phyloP scores from a whole-genome alignment of 2,329 filamentous ascomycete species.

The Cladosporium sp. region DNA sequence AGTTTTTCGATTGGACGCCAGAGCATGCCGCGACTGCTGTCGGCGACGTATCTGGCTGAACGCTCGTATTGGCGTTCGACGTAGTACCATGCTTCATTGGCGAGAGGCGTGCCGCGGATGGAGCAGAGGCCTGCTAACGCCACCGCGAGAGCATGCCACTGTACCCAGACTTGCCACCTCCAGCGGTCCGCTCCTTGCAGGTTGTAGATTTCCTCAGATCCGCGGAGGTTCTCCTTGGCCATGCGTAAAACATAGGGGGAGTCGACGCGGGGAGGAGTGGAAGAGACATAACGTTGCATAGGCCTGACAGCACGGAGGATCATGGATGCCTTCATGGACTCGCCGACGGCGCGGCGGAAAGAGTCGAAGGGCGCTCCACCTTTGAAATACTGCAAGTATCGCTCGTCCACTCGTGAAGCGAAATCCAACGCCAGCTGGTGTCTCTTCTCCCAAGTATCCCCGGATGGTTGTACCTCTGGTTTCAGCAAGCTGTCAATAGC shows the following conservation, averaged over 20 bases:
- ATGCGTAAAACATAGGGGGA: slow-evolving; percentile 29
- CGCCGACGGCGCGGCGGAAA: slow-evolving; percentile 21
- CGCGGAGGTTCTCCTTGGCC: slow-evolving; percentile 46
- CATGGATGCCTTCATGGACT: slow-evolving; percentile 22
- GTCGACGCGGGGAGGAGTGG: slow-evolving; percentile 27
- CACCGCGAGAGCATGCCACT: slow-evolving; percentile 54
- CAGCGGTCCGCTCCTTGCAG: slow-evolving; percentile 38
- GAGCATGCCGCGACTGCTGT: slow-evolving; percentile 47
- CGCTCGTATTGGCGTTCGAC: slow-evolving; percentile 44
- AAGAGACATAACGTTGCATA: slow-evolving; percentile 22
- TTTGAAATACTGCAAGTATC: slow-evolving; percentile 26
- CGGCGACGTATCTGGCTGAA: slow-evolving; percentile 46
- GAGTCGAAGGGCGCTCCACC: slow-evolving; percentile 19
- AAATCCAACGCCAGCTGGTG: slow-evolving; percentile 27
- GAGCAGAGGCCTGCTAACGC: slow-evolving; percentile 51
- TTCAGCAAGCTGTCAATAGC: slow-evolving; percentile 5
- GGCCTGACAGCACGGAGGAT: slow-evolving; percentile 29
- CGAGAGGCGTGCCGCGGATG: slow-evolving; percentile 44
- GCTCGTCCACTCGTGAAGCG: slow-evolving; percentile 19
- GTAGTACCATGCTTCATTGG: slow-evolving; percentile 48
- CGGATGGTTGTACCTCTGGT: slow-evolving; percentile 7
- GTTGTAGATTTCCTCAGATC: slow-evolving; percentile 32
- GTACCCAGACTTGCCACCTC: slow-evolving; percentile 51
- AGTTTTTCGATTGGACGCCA: slow-evolving; percentile 55
- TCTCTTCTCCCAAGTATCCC: slow-evolving; percentile 27